Evolutionary conservation across 805 yeast genomes (phyloP).

Genomic region (Starmera caribaea): DNA sequence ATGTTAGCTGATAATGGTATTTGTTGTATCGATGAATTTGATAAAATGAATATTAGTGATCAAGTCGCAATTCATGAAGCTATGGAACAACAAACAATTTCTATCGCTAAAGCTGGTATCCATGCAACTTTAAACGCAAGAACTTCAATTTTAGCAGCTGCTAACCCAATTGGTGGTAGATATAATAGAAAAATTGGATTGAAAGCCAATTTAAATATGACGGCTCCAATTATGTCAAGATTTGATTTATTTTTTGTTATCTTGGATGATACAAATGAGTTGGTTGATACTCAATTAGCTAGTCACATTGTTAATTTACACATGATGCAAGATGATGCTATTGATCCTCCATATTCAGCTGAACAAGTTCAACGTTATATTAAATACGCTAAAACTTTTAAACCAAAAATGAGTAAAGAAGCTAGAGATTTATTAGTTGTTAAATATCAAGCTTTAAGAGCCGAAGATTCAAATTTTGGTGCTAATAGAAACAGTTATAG

Average conservation of each 20-base stretch:
- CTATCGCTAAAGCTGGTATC: conserved; percentile 97
- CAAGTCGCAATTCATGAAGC: conserved; percentile 99
- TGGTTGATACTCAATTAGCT: conserved; percentile 83
- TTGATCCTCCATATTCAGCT: conserved; percentile 80
- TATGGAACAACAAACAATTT: conserved; percentile 98
- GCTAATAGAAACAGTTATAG: conserved; percentile 78
- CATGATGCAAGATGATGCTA: conserved; percentile 84
- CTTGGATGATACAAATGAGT: conserved; percentile 88
- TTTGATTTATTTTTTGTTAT: conserved; percentile 93
- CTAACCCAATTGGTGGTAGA: conserved; percentile 96
- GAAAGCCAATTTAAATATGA: conserved; percentile 83
- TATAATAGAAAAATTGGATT: conserved; percentile 81
- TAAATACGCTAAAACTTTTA: conserved; percentile 85
- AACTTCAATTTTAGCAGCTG: conserved; percentile 96
- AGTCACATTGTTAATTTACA: conserved; percentile 89
- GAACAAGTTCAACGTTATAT: conserved; percentile 85
- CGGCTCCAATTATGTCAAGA: conserved; percentile 98
- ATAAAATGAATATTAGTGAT: conserved; percentile 91
- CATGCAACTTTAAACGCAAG: conserved; percentile 97
- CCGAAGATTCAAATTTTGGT: conserved; percentile 79
- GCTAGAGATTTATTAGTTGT: conserved; percentile 72
- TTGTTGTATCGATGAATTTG: conserved; percentile 97
- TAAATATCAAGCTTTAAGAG: conserved; percentile 76
- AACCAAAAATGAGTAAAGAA: conserved; percentile 75
- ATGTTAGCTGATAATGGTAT: conserved; percentile 98